A percentile compares a stretch with the other conserved stretches of the same genome.
Evolutionary conservation across 2,329 filamentous ascomycete genomes (phyloP).

Genomic region (Dothideomycetes sp.): DNA sequence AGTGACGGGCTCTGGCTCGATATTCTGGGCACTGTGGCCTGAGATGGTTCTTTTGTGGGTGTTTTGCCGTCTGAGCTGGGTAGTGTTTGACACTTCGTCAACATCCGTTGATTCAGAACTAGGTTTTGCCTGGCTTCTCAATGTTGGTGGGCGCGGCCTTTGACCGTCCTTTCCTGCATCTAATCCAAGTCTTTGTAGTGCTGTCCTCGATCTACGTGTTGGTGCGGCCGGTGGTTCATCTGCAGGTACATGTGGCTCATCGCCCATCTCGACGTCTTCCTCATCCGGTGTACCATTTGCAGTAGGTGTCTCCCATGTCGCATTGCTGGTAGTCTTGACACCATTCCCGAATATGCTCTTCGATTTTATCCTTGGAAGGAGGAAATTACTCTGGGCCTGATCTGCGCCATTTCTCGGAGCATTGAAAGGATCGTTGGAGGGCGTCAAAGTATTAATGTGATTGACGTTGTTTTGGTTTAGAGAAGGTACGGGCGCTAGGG

Average conservation of each 20-base stretch:
- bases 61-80: conserved; percentile 15
- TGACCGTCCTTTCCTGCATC: conserved; percentile 26
- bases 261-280: conserved; percentile 33
- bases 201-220: conserved; percentile 27
- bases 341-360: conserved; percentile 15
- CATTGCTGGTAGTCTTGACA: conserved; percentile 3
- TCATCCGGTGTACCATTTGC: conserved; percentile 33
- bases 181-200: conserved; percentile 25
- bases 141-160: conserved; percentile 31
- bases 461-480: conserved; percentile 20
- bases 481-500: conserved; percentile 18
- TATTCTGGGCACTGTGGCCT: conserved; percentile 52
- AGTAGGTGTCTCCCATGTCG: conserved; percentile 38
- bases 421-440: conserved; percentile 38
- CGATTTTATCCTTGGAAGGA: conserved; percentile 15
- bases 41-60: conserved; percentile 87
- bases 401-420: conserved; percentile 16
- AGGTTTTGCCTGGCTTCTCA: conserved; percentile 31
- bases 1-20: conserved; percentile 27
- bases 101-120: conserved; percentile 32
- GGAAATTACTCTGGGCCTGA: conserved; percentile 10
- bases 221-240: conserved; percentile 43
- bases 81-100: conserved; percentile 17
- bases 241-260: conserved; percentile 18
- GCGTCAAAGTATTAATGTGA: conserved; percentile 22